These are phyloP conservation scores for Aspergillus sp. DNA, from an alignment of 2,329 filamentous ascomycete genomes.

Conservation along the genomic window DNA sequence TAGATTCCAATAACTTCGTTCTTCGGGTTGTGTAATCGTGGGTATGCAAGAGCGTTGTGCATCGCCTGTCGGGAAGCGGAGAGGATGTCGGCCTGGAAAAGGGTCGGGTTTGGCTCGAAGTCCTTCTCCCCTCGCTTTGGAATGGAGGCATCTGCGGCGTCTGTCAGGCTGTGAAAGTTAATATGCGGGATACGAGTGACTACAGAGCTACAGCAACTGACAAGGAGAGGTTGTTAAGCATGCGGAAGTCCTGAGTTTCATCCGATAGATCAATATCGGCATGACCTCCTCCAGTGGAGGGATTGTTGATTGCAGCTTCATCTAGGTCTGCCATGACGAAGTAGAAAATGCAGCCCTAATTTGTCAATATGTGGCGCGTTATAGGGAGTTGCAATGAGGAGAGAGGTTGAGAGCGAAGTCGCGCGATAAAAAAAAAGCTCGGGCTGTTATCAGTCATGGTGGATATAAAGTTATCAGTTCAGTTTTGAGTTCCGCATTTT, in stretches of 20 bases:
- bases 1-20: slow-evolving; percentile 70
- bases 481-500: not conserved
- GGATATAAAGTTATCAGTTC: not conserved
- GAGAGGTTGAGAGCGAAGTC: not conserved
- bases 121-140: slow-evolving; percentile 95
- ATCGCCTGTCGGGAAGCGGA: slow-evolving; percentile 82
- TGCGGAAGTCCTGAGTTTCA: slow-evolving; percentile 82
- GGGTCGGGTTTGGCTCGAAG: slow-evolving; percentile 89
- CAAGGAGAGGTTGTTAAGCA: slow-evolving; percentile 60
- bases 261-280: slow-evolving; percentile 69
- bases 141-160: slow-evolving; percentile 48
- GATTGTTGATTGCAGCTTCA: slow-evolving; percentile 40
- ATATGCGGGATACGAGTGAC: not conserved
- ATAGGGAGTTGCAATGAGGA: not conserved
- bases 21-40: slow-evolving; percentile 70
- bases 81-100: slow-evolving; percentile 73
- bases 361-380: too few species aligned
- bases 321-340: slow-evolving; percentile 45
- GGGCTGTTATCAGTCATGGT: slow-evolving; percentile 2
- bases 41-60: slow-evolving; percentile 79
- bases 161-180: slow-evolving; percentile 29
- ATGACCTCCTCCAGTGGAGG: slow-evolving; percentile 31
- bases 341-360: not conserved
- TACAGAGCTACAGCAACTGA: slow-evolving; percentile 24
- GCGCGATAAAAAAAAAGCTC: slow-evolving; percentile 2